A percentile compares a stretch with the other conserved stretches of the same genome.
Evolutionary conservation across 2,329 filamentous ascomycete species (phyloP).

Genomic region (Epichloe glyceriae): DNA sequence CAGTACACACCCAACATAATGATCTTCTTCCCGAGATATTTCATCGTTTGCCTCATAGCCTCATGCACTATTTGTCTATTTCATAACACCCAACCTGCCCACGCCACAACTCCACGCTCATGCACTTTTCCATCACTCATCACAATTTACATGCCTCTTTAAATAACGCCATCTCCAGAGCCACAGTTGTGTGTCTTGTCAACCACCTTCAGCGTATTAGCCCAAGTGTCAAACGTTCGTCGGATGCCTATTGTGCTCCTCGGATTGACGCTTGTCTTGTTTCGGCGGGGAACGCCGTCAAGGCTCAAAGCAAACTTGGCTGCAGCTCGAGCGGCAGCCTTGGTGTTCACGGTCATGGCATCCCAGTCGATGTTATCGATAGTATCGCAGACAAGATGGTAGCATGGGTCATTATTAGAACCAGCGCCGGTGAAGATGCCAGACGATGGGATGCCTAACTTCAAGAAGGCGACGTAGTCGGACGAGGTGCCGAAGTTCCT

Average conservation of each 20-base stretch:
- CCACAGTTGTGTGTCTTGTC: constrained; percentile 19
- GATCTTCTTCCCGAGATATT: too few relatives aligned
- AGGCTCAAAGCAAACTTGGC: constrained; percentile 27
- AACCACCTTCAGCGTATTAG: constrained; percentile 12
- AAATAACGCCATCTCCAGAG: constrained; percentile 9
- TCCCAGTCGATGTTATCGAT: constrained; percentile 28
- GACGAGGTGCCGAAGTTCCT: constrained; percentile 21
- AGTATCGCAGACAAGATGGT: constrained; percentile 28
- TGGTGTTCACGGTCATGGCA: constrained; percentile 25
- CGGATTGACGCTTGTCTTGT: constrained; percentile 16
- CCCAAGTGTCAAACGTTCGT: constrained; percentile 14
- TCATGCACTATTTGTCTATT: background rate
- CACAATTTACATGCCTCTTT: background rate
- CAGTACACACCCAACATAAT: too few relatives aligned
- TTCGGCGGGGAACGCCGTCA: constrained; percentile 20
- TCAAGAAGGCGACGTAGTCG: constrained; percentile 26
- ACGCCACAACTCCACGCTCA: background rate
- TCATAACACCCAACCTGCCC: background rate
- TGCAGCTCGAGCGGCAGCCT: constrained; percentile 36
- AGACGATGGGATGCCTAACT: constrained; percentile 23
- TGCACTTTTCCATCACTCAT: background rate
- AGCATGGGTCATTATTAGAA: constrained; percentile 21
- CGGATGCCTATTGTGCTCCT: constrained; percentile 14
- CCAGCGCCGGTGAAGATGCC: constrained; percentile 27
- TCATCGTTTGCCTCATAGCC: too few relatives aligned